Percentiles rank a stretch among this genome's conserved stretches.
These are phyloP conservation scores for Apiospora pterosperma DNA, from an alignment of 2,329 filamentous ascomycete genomes.

Conservation along the genomic window DNA sequence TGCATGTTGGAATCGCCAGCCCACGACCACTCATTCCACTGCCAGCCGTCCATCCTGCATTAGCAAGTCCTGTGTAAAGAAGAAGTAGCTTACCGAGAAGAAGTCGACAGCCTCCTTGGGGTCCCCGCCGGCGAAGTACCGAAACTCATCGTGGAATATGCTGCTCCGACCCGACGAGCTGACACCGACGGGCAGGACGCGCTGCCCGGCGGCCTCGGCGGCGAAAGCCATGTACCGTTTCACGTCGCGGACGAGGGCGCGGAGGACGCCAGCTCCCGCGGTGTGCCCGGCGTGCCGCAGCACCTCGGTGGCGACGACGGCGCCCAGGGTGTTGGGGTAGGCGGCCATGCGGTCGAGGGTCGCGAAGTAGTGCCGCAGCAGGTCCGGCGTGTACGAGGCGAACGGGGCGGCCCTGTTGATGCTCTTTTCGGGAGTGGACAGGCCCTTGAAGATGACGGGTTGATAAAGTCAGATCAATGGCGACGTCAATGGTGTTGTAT, in stretches of 20 bases:
- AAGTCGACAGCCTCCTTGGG: conserved; percentile 14
- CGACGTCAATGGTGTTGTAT: neutral
- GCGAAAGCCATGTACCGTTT: conserved; percentile 23
- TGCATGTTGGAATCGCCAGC: conserved; percentile 5
- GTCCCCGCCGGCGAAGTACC: neutral
- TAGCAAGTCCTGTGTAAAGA: conserved; percentile 8
- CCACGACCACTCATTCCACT: conserved; percentile 17
- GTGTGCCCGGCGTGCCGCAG: conserved; percentile 12
- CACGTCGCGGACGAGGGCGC: conserved; percentile 22
- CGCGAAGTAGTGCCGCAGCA: conserved; percentile 17
- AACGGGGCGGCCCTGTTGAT: conserved; percentile 10
- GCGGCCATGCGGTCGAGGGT: conserved; percentile 21
- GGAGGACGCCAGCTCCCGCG: conserved; percentile 15
- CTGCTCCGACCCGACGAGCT: neutral
- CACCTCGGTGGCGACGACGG: conserved; percentile 17
- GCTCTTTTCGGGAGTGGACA: conserved; percentile 1
- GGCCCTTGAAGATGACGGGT: conserved; percentile 6
- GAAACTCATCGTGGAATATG: conserved; percentile 3
- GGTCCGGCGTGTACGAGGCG: conserved; percentile 15
- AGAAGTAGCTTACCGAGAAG: conserved; percentile 17
- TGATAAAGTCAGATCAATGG: neutral
- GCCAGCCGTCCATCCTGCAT: neutral
- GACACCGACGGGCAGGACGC: conserved; percentile 16
- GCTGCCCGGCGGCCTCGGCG: conserved; percentile 6
- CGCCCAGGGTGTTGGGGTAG: conserved; percentile 26